Percentiles rank a stretch among this genome's conserved stretches.
Evolutionary conservation across 352 stramenopile genomes (phyloP).

Genomic region (Phytophthora citricola): DNA sequence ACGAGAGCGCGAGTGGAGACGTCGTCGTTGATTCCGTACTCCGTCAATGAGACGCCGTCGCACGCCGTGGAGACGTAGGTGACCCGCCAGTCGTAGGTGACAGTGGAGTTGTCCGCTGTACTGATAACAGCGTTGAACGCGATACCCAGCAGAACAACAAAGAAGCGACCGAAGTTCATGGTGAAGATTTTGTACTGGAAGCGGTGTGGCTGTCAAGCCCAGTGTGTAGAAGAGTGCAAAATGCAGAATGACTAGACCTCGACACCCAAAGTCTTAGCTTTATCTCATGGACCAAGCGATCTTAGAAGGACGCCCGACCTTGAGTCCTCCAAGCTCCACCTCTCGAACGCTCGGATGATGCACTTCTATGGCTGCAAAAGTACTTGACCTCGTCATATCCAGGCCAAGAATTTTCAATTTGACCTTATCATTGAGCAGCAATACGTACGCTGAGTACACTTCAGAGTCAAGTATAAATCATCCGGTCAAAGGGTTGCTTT

Average conservation of each 20-base stretch:
- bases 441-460: conserved; percentile 5
- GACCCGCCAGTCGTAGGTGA: conserved; percentile 35
- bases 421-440: not conserved
- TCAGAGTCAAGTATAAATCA: conserved; percentile 14
- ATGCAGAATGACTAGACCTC: conserved; percentile 28
- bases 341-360: too few species aligned
- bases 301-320: not conserved
- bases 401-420: conserved; percentile 7
- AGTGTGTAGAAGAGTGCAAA: conserved; percentile 27
- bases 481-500: conserved; percentile 10
- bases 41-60: conserved; percentile 26
- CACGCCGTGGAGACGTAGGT: conserved; percentile 27
- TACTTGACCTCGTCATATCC: not conserved
- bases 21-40: conserved; percentile 38
- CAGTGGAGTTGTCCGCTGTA: conserved; percentile 21
- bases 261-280: not conserved
- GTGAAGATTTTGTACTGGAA: conserved; percentile 16
- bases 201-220: conserved; percentile 1
- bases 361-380: conserved; percentile 12
- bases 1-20: conserved; percentile 15
- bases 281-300: conserved; percentile 1
- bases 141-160: conserved; percentile 10
- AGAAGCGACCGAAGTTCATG: conserved; percentile 20
- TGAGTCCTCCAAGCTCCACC: not conserved
- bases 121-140: not conserved